Evolutionary conservation across 495 filamentous ascomycete genomes (phyloP), one percentile per base, ranked within the genome.

Genomic region (Aspergillus cavernicola): DNA sequence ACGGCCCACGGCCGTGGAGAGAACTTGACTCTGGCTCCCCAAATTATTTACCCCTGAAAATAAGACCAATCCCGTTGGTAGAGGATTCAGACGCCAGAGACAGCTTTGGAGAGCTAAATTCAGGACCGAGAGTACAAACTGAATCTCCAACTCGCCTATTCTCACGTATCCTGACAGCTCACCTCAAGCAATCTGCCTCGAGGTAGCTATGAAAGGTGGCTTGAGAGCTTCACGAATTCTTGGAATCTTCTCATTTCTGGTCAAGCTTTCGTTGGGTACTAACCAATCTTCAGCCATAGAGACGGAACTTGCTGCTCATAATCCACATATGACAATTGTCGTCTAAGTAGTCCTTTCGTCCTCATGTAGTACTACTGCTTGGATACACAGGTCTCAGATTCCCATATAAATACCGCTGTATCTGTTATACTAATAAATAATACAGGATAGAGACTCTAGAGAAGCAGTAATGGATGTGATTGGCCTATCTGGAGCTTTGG

Each of bases 1-100:
- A 59, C 50, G 65, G 67, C 66, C 66, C 62, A 63, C 64, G 55
- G 52, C 38, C 24, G 54, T 40, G 55, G 50, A 33, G 52, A 41
- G 44, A 47, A 41, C 42, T 35, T 26, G 19, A 36, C 50, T 57
- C 47, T 51, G 54, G 50, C 38, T 58, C 40, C 50, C 47, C 52
- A 53, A 66, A 62, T 65, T 62, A 66, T 66, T 69, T 66, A 71
- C 52, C 52, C 43, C 43, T 55, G 52, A 53, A 52, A 52, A 42
- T 28, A 52, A 37, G 24, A 35, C 50, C 40, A 53, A 44, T 44
- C 32, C 29, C n/a, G 42, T 35, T 16, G 15, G 18, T 28, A 41
- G n/a, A n/a, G n/a, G n/a, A n/a, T n/a, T n/a, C 11, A 29, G 35
- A 13, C 12, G 31, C 20, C 6, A 11, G 18, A 19, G 29, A 46